Percentiles rank a stretch among this genome's conserved stretches.
Conservation (phyloP, 2,329 filamentous ascomycete species). For the Apiospora phragmitis region DNA sequence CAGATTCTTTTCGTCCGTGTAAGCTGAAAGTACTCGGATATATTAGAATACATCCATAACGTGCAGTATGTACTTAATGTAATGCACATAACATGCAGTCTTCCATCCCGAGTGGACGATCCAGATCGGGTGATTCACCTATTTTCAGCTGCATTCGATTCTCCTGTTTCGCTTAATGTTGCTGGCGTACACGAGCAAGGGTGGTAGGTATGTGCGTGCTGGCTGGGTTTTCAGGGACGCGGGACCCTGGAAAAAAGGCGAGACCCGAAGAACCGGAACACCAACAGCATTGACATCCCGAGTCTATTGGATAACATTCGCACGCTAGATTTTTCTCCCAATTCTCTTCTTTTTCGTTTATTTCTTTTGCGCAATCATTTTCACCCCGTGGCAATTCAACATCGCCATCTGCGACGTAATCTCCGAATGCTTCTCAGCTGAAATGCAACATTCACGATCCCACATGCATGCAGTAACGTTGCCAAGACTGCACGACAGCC, state of each 20-base stretch:
- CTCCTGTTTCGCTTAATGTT: not conserved
- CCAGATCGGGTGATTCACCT: not conserved
- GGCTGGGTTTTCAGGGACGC: not conserved
- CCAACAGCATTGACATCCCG: not conserved
- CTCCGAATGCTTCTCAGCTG: not conserved
- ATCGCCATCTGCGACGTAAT: not conserved
- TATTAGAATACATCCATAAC: not conserved
- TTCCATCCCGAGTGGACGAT: not conserved
- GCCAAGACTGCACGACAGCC: not conserved
- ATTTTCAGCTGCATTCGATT: not conserved
- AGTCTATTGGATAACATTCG: not conserved
- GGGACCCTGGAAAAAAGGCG: not conserved
- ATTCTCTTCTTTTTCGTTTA: not conserved
- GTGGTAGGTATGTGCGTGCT: not conserved
- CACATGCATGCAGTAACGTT: slow-evolving; percentile 1
- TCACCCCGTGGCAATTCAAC: not conserved
- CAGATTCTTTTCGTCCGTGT: not conserved
- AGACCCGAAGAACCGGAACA: not conserved
- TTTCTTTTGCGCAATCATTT: not conserved
- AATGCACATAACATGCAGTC: not conserved
- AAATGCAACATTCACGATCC: not conserved
- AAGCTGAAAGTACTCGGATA: not conserved
- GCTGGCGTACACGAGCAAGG: not conserved
- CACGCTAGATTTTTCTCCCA: not conserved
- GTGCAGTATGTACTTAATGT: not conserved